Evolutionary conservation across 2,329 filamentous ascomycete species (phyloP), one percentile per base, ranked within the genome.

Genomic region (Fusarium xyrophilum): DNA sequence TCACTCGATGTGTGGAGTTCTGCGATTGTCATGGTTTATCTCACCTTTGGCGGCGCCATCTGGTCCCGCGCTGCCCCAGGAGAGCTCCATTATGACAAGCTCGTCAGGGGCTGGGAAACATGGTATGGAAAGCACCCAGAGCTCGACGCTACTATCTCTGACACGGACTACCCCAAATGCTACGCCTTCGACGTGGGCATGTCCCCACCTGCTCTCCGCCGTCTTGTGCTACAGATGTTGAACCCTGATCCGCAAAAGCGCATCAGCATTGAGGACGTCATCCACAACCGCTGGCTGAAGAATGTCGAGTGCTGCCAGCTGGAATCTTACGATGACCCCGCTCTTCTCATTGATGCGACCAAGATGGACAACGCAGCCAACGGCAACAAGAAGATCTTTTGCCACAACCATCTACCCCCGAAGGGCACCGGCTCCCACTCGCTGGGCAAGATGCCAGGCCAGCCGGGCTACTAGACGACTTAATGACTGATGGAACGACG

Each of bases 1-100:
- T 87, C 90, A 7, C 82, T 96, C 15, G 93, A 97, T 74, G 90
- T 96, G 15, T 97, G 93, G 93, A 91, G 91, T 56, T 91, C 91
- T 52, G 93, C 90, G 27, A 89, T 97, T 60, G 90, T 96, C 69
- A 95, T 93, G 85, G 82, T 97, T 61, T 89, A 91, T 66, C 86
- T 97, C 68, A 87, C 87, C 39, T 91, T 91, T 73, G 86, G 88
- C 43, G 91, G 88, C 25, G 89, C 87, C 46, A 86, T 94, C 11
- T 97, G 93, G 93, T 83, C 86, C 52, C 87, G 88, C 67, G 92
- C 92, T 2, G 86, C 88, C 60, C 77, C 55, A 72, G 84, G 76
- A 58, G 82, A 85, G 64, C 75, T 76, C n/a, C 85, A 87, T 69
- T 96, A 93, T 80, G 84, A 86, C 54, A 82, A 85, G 36, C 88